A percentile compares a stretch with the other conserved stretches of the same genome.
Conservation (phyloP, 2,329 filamentous ascomycete genomes). For the Drechslerella coelobrocha region DNA sequence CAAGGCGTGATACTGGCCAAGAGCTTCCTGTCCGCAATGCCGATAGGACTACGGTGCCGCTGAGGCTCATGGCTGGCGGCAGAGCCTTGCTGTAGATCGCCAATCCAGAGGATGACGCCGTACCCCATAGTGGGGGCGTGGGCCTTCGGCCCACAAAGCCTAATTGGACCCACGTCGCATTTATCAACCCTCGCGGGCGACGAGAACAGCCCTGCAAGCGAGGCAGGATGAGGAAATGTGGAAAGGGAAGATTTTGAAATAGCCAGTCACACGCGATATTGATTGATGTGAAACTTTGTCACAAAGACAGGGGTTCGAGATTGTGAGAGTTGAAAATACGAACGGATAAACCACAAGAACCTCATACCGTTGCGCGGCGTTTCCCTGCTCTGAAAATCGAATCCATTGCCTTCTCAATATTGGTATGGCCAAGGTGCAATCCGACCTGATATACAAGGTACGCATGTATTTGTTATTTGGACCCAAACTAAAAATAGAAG, state of each 20-base stretch:
- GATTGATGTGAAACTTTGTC: not conserved
- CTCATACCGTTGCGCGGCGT: not conserved
- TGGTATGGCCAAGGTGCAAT: conserved; percentile 4
- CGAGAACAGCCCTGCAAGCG: too few species aligned
- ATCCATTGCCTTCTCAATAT: not conserved
- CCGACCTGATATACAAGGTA: conserved; percentile 1
- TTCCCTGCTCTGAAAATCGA: not conserved
- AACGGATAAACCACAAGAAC: not conserved
- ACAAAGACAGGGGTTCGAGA: not conserved
- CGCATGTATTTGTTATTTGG: conserved; percentile 4
- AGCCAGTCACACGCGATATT: not conserved
- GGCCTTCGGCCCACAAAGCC: not conserved
- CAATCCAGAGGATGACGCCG: not conserved
- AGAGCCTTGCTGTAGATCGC: not conserved
- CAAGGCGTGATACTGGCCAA: not conserved
- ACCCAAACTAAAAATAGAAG: conserved; percentile 40
- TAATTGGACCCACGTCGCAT: not conserved
- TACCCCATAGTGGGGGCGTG: not conserved
- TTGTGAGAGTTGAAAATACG: not conserved
- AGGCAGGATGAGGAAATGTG: not conserved
- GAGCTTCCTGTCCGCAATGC: not conserved
- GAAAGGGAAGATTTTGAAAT: not conserved
- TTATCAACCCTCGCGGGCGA: too few species aligned
- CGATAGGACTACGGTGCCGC: not conserved
- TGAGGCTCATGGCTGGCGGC: not conserved